phyloP scores from a whole-genome alignment of 768 basidiomycete genomes.

The Fomitopsis serialis region DNA sequence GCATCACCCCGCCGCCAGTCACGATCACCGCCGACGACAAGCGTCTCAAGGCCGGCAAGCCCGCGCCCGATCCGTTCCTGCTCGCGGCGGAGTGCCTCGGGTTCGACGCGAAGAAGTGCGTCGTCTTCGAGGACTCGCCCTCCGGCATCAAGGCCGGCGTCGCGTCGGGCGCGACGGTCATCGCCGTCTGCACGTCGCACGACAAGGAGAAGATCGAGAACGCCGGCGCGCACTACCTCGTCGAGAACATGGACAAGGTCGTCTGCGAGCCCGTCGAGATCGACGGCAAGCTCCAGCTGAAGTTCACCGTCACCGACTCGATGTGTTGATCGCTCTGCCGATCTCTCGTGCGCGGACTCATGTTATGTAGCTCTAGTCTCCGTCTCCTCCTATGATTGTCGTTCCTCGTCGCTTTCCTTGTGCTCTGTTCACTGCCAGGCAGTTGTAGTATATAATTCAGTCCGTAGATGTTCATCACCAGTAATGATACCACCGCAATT shows the following conservation, averaged over 20 bases:
- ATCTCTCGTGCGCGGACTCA: too few relatives aligned
- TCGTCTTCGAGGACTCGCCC: conserved; percentile 76
- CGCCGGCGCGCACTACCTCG: conserved; percentile 51
- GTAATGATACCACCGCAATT: background rate
- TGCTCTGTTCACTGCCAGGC: background rate
- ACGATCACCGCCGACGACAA: conserved; percentile 77
- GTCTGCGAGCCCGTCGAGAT: conserved; percentile 34
- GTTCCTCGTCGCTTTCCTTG: background rate
- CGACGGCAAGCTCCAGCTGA: conserved; percentile 29
- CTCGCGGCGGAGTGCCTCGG: conserved; percentile 57
- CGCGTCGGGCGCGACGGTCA: conserved; percentile 66
- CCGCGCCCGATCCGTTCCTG: conserved; percentile 59
- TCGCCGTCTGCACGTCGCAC: conserved; percentile 75
- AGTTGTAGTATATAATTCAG: background rate
- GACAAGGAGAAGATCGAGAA: conserved; percentile 47
- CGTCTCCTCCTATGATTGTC: background rate
- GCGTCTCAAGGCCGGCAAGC: conserved; percentile 61
- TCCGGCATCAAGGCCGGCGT: conserved; percentile 64
- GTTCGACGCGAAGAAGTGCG: conserved; percentile 50
- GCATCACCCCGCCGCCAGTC: conserved; percentile 59
- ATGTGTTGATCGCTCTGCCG: background rate
- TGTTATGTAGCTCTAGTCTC: background rate
- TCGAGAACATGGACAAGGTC: conserved; percentile 50
- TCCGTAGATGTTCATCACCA: background rate
- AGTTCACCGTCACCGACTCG: conserved; percentile 33